Evolutionary conservation across 192 early-diverging fungal genomes (phyloP).

Genomic region (Geranomyces variabilis): DNA sequence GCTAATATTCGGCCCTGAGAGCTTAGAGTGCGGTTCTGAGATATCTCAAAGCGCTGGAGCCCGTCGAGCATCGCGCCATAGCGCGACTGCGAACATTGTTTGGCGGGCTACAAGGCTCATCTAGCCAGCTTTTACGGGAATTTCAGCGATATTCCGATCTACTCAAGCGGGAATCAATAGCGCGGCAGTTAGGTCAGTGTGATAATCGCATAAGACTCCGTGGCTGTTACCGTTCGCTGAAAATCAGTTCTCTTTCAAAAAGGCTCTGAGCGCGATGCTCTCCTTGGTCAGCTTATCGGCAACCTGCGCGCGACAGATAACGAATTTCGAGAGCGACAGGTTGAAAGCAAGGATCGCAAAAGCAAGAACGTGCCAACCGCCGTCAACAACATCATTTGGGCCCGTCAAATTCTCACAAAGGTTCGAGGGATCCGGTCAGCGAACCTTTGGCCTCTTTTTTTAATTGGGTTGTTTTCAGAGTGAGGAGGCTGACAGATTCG

Average conservation of each 20-base stretch:
- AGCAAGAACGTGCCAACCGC: constrained; percentile 27
- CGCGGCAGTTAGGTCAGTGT: constrained; percentile 43
- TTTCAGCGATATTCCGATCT: constrained; percentile 52
- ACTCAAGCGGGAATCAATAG: constrained; percentile 39
- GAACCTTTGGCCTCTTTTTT: too few species aligned
- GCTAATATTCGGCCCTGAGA: too few species aligned
- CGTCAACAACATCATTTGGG: constrained; percentile 47
- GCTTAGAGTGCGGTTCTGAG: constrained; percentile 31
- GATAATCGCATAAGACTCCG: too few species aligned
- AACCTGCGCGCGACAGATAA: constrained; percentile 31
- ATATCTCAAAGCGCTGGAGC: constrained; percentile 34
- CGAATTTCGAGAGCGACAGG: constrained; percentile 38
- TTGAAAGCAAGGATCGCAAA: constrained; percentile 22
- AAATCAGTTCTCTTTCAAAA: too few species aligned
- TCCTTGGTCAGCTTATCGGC: constrained; percentile 44
- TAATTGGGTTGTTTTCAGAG: constrained; percentile 23
- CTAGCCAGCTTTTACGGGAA: constrained; percentile 53
- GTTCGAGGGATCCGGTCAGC: constrained; percentile 3
- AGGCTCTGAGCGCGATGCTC: constrained; percentile 50
- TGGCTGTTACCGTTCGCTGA: background rate
- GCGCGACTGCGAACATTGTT: constrained; percentile 45
- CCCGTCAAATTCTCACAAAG: constrained; percentile 44
- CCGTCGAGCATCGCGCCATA: constrained; percentile 39
- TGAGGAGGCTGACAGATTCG: constrained; percentile 44
- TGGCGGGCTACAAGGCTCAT: constrained; percentile 38